Evolutionary conservation across 768 basidiomycete species (phyloP).

Genomic region (Termitomyces sp.): DNA sequence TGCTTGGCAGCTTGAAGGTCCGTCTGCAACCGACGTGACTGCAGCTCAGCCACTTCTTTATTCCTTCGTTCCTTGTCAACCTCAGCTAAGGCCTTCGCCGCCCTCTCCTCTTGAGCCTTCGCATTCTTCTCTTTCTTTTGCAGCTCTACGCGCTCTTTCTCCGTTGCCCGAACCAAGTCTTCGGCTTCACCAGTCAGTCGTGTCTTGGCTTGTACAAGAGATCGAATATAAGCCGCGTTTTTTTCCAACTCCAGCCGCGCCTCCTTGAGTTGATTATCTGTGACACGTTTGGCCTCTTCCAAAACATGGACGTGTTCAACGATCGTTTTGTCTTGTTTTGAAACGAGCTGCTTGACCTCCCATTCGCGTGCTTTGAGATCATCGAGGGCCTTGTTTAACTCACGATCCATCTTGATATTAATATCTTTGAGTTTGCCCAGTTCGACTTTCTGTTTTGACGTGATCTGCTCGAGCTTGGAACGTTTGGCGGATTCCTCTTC

Average conservation of each 20-base stretch:
- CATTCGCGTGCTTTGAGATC: slow-evolving; percentile 80
- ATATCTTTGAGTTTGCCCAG: slow-evolving; percentile 61
- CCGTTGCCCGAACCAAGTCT: slow-evolving; percentile 70
- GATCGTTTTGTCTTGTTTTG: slow-evolving; percentile 94
- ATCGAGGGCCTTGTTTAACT: slow-evolving; percentile 72
- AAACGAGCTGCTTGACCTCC: slow-evolving; percentile 81
- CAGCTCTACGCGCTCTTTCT: slow-evolving; percentile 60
- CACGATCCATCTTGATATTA: slow-evolving; percentile 67
- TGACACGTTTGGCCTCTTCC: slow-evolving; percentile 92
- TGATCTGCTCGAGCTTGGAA: slow-evolving; percentile 64
- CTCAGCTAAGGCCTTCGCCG: slow-evolving; percentile 46
- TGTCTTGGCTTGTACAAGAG: slow-evolving; percentile 77
- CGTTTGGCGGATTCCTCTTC: slow-evolving; percentile 70
- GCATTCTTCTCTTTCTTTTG: slow-evolving; percentile 65
- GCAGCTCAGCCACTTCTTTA: slow-evolving; percentile 61
- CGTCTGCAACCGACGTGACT: slow-evolving; percentile 50
- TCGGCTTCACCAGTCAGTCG: slow-evolving; percentile 77
- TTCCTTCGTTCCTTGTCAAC: slow-evolving; percentile 63
- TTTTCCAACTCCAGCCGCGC: slow-evolving; percentile 75
- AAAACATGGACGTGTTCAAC: slow-evolving; percentile 97
- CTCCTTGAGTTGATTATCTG: slow-evolving; percentile 84
- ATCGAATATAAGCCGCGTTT: slow-evolving; percentile 70
- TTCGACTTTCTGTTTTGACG: slow-evolving; percentile 63
- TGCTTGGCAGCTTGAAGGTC: slow-evolving; percentile 52
- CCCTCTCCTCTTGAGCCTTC: slow-evolving; percentile 56